A percentile compares a stretch with the other conserved stretches of the same genome.
Evolutionary conservation across 2,329 filamentous ascomycete species (phyloP).

Genomic region (Lachnellula occidentalis): DNA sequence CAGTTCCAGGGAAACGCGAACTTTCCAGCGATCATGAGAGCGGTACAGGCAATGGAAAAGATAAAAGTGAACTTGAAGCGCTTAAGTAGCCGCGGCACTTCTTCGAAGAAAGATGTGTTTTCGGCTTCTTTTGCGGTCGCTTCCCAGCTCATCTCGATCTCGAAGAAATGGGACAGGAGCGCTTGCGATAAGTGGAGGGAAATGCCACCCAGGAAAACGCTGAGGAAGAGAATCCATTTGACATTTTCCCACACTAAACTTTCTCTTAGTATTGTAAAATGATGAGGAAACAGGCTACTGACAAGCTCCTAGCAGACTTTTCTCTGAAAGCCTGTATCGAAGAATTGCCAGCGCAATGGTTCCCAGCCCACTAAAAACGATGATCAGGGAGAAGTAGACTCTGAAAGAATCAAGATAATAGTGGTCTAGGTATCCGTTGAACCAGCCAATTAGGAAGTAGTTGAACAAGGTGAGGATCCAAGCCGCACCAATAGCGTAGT

Average conservation of each 20-base stretch:
- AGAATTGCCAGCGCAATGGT: conserved; percentile 49
- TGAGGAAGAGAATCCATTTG: conserved; percentile 66
- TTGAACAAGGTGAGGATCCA: conserved; percentile 61
- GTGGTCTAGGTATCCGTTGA: conserved; percentile 58
- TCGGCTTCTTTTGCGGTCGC: conserved; percentile 76
- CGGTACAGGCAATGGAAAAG: conserved; percentile 41
- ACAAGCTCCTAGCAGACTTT: conserved; percentile 37
- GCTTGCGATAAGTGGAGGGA: conserved; percentile 75
- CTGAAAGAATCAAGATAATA: conserved; percentile 64
- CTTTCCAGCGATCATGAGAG: conserved; percentile 44
- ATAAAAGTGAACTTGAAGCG: conserved; percentile 51
- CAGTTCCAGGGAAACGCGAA: conserved; percentile 25
- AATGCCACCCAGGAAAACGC: conserved; percentile 77
- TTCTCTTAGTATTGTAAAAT: conserved; percentile 38
- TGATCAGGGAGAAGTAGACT: conserved; percentile 56
- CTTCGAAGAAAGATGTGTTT: conserved; percentile 15
- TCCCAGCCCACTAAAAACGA: conserved; percentile 55
- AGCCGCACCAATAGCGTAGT: conserved; percentile 60
- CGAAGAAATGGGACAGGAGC: conserved; percentile 72
- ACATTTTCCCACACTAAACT: conserved; percentile 49
- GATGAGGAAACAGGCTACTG: conserved; percentile 10
- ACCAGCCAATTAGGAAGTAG: conserved; percentile 68
- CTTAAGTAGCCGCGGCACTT: conserved; percentile 43
- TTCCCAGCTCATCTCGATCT: conserved; percentile 79
- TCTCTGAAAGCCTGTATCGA: conserved; percentile 55